Evolutionary conservation across 164 flowering plant genomes (phyloP), one percentile per base, ranked within the genome.

Genomic region (Aristolochia fimbriata): DNA sequence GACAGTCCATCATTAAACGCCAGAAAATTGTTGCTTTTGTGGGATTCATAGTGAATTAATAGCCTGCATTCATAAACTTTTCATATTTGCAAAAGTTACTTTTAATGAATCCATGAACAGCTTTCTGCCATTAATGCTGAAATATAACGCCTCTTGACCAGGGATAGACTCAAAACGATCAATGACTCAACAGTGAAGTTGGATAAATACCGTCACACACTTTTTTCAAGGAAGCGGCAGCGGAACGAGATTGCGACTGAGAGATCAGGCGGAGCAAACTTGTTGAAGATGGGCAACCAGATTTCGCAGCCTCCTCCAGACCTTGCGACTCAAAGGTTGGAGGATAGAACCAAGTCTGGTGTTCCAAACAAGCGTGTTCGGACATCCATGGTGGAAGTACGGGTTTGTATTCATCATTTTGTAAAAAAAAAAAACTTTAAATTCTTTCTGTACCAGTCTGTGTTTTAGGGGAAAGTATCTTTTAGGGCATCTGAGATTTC

Each of bases 321-420:
- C 30, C 55, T 73, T 52, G 75, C 61, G 51, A 52, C 64, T 64
- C 84, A 78, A 60, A 77, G 76, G 63, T 24, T 71, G 31, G 89
- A 88, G 64, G 91, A 84, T 27, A 76, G 76, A 67, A 66, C 79
- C 50, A 88, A 88, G 77, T 82, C 65, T 74, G 71, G 60, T 65
- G 72, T 70, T 65, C 72, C 78, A 55, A 87, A 78, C 70, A 91
- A 78, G 83, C 86, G 96, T 33, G 78, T 81, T 63, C 86, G 93
- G 56, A 76, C 90, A 67, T 85, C 94, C 27, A 31, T 80, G 52
- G 81, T 78, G 55, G 92, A 86, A 55, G 70, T 69, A 70, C 72
- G 87, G 86, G 87, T 86, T 67, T 72, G 86, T 76, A 68, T 62
- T 25, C 58, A 59, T 45, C 16, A 33, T 65, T 55, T 30, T 22